Evolutionary conservation across 2,329 filamentous ascomycete genomes (phyloP).

Genomic region (Pseudogymnoascus verrucosus): DNA sequence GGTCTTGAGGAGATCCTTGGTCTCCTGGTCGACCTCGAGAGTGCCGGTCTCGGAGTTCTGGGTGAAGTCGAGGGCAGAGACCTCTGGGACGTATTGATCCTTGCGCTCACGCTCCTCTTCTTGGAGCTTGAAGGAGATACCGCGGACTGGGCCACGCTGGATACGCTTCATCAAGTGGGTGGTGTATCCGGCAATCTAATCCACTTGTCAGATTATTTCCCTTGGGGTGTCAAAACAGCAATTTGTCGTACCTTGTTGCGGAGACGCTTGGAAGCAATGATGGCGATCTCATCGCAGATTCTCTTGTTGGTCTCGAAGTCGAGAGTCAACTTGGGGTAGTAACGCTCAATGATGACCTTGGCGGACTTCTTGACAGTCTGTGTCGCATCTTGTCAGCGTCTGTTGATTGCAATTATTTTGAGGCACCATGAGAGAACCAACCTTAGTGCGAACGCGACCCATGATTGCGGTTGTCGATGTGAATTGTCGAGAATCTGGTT

Average conservation of each 20-base stretch:
- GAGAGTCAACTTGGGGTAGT: slow-evolving; percentile 95
- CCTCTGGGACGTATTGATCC: slow-evolving; percentile 99
- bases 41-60: slow-evolving; percentile 89
- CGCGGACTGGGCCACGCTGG: slow-evolving; percentile 96
- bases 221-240: neutral
- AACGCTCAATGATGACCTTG: slow-evolving; percentile 99
- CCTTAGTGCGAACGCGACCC: slow-evolving; percentile 38
- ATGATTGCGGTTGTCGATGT: slow-evolving; percentile 28
- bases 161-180: slow-evolving; percentile 99
- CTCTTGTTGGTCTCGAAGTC: slow-evolving; percentile 99
- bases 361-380: slow-evolving; percentile 75
- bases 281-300: slow-evolving; percentile 99
- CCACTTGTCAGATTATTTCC: neutral
- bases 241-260: slow-evolving; percentile 77
- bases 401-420: slow-evolving; percentile 19
- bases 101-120: slow-evolving; percentile 99
- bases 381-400: slow-evolving; percentile 8
- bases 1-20: slow-evolving; percentile 98
- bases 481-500: slow-evolving; percentile 16
- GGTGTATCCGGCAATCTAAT: slow-evolving; percentile 91
- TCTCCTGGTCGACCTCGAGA: slow-evolving; percentile 93
- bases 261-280: slow-evolving; percentile 97
- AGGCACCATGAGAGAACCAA: slow-evolving; percentile 18
- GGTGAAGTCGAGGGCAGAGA: slow-evolving; percentile 96
- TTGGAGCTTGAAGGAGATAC: slow-evolving; percentile 99